Conservation (phyloP, 495 filamentous ascomycete genomes). For the Aspergillus egyptiacus region DNA sequence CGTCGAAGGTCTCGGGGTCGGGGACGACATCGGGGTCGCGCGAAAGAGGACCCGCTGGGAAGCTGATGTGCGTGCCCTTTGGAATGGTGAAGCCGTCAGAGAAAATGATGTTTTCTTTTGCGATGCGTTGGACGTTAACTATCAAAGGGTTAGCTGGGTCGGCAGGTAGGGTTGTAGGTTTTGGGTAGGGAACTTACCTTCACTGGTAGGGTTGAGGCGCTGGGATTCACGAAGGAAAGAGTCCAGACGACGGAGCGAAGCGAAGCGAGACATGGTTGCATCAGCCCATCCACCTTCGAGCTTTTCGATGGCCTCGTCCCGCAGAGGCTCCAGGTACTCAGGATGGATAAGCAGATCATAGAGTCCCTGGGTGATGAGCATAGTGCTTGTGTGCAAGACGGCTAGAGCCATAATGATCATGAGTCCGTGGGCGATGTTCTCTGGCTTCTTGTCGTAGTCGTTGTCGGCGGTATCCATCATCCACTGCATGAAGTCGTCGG, state of each 20-base stretch:
- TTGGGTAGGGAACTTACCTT: conserved; percentile 19
- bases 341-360: conserved; percentile 30
- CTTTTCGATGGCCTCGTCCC: conserved; percentile 25
- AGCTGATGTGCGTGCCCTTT: conserved; percentile 28
- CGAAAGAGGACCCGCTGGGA: conserved; percentile 29
- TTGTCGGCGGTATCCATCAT: conserved; percentile 31
- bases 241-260: conserved; percentile 22
- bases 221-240: conserved; percentile 37
- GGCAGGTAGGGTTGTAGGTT: background rate
- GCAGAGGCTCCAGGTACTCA: conserved; percentile 26
- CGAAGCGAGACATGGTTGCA: conserved; percentile 18
- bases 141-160: background rate
- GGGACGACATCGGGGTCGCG: conserved; percentile 22
- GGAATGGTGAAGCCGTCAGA: conserved; percentile 27
- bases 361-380: conserved; percentile 29
- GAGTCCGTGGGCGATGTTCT: conserved; percentile 25
- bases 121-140: conserved; percentile 19
- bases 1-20: conserved; percentile 26
- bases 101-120: conserved; percentile 22
- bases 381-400: conserved; percentile 30
- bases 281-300: conserved; percentile 23
- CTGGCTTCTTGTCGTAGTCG: conserved; percentile 20
- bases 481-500: conserved; percentile 38
- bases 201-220: conserved; percentile 29
- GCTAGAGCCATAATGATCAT: conserved; percentile 26